Conservation (phyloP, 805 yeast species). For the Candida chauliodis region DNA sequence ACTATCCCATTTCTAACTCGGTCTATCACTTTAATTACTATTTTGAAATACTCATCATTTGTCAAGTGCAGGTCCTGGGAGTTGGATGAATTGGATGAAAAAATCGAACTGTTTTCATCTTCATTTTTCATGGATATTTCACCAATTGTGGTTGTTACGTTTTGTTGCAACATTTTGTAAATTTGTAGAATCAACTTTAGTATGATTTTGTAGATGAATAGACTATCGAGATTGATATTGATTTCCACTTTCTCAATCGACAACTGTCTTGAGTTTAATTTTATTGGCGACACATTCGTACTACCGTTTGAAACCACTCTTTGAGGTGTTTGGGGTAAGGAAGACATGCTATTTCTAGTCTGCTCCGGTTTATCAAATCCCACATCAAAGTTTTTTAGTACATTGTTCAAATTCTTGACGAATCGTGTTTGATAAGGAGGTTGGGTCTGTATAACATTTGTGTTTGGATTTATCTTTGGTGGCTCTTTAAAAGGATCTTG, state of each 20-base stretch:
- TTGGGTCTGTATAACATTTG: not conserved
- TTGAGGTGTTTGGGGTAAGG: constrained; percentile 2
- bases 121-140: not conserved
- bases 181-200: constrained; percentile 27
- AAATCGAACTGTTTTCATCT: constrained; percentile 34
- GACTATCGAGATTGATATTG: constrained; percentile 35
- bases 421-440: constrained; percentile 32
- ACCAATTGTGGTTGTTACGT: constrained; percentile 12
- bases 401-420: constrained; percentile 26
- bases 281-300: constrained; percentile 33
- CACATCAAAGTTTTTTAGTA: constrained; percentile 40
- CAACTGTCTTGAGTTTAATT: constrained; percentile 36
- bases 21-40: constrained; percentile 22
- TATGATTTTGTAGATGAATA: constrained; percentile 36
- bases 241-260: constrained; percentile 43
- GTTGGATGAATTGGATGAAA: constrained; percentile 26
- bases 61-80: constrained; percentile 21
- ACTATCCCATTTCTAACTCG: constrained; percentile 33
- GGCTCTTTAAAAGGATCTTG: constrained; percentile 3
- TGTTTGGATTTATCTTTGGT: not conserved
- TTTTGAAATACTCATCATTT: constrained; percentile 29
- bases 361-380: constrained; percentile 15
- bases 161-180: constrained; percentile 23
- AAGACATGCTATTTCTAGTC: not conserved
- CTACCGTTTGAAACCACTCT: constrained; percentile 4